Conservation (phyloP, 1,284 basidiomycete species). For the Mycena citricolor region DNA sequence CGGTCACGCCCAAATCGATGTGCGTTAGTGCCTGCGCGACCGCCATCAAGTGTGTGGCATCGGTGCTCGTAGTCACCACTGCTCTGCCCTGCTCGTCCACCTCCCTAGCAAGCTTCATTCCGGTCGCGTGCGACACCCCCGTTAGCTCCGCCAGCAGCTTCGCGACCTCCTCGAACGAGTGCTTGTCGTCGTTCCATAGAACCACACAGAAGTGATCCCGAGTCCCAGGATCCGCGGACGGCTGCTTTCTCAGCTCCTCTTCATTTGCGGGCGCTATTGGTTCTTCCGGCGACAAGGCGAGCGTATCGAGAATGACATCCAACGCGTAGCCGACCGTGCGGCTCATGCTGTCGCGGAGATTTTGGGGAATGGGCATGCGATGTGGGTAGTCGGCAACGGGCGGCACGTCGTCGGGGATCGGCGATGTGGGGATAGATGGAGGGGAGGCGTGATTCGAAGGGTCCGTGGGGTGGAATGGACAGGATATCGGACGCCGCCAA, state of each 20-base stretch:
- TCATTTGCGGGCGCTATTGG: constrained; percentile 67
- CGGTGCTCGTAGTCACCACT: constrained; percentile 77
- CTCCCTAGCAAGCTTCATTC: constrained; percentile 60
- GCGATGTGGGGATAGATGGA: constrained; percentile 34
- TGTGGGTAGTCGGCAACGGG: constrained; percentile 59
- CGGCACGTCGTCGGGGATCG: constrained; percentile 49
- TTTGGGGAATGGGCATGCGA: constrained; percentile 55
- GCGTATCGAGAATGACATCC: constrained; percentile 83
- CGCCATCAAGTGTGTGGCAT: constrained; percentile 71
- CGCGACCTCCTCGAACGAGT: constrained; percentile 89
- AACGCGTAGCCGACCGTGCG: constrained; percentile 76
- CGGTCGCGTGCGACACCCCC: constrained; percentile 60
- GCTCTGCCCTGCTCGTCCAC: constrained; percentile 88
- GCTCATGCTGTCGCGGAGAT: constrained; percentile 71
- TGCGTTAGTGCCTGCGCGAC: constrained; percentile 80
- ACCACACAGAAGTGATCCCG: constrained; percentile 84
- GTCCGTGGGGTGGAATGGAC: constrained; percentile 63
- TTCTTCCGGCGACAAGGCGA: constrained; percentile 85
- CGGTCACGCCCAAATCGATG: constrained; percentile 91
- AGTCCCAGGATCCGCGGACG: constrained; percentile 71
- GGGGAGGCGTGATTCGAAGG: constrained; percentile 35
- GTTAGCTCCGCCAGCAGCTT: constrained; percentile 75
- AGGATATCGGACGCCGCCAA: constrained; percentile 69
- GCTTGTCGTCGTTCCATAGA: constrained; percentile 98
- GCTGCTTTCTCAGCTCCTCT: constrained; percentile 69